phyloP scores from a whole-genome alignment of 495 filamentous ascomycete species.

The Trichoderma parareesei region DNA sequence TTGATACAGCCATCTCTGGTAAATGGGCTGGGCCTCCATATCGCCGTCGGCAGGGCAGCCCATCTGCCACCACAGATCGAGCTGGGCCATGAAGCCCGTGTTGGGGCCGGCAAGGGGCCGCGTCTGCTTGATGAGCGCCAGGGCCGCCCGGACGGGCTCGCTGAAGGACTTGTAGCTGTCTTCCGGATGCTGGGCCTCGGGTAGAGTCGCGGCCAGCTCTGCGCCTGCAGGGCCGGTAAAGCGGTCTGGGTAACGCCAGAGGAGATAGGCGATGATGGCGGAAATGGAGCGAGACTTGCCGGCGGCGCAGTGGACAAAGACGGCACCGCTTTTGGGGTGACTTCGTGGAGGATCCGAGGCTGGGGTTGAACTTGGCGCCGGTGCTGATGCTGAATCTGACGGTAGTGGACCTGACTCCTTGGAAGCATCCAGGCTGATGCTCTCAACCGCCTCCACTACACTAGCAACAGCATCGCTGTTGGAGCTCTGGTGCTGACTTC shows the following conservation, averaged over 20 bases:
- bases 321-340: slow-evolving; percentile 21
- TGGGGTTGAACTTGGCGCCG: not conserved
- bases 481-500: slow-evolving; percentile 13
- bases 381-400: not conserved
- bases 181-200: not conserved
- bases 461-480: not conserved
- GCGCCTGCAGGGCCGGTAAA: slow-evolving; percentile 25
- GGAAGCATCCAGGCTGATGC: not conserved
- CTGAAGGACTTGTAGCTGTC: slow-evolving; percentile 8
- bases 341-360: not conserved
- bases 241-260: slow-evolving; percentile 50
- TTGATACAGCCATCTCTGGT: slow-evolving; percentile 84
- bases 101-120: slow-evolving; percentile 80
- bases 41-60: slow-evolving; percentile 54
- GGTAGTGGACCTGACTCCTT: not conserved
- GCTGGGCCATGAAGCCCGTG: slow-evolving; percentile 76
- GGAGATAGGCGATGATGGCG: slow-evolving; percentile 75
- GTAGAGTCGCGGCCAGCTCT: slow-evolving; percentile 12
- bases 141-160: slow-evolving; percentile 29
- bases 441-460: not conserved
- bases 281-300: slow-evolving; percentile 89
- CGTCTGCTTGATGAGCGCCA: slow-evolving; percentile 49
- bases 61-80: slow-evolving; percentile 82
- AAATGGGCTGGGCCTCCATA: slow-evolving; percentile 57
- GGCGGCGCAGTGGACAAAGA: slow-evolving; percentile 70